Evolutionary conservation across 352 stramenopile genomes (phyloP).

Genomic region (Plasmopara muralis): DNA sequence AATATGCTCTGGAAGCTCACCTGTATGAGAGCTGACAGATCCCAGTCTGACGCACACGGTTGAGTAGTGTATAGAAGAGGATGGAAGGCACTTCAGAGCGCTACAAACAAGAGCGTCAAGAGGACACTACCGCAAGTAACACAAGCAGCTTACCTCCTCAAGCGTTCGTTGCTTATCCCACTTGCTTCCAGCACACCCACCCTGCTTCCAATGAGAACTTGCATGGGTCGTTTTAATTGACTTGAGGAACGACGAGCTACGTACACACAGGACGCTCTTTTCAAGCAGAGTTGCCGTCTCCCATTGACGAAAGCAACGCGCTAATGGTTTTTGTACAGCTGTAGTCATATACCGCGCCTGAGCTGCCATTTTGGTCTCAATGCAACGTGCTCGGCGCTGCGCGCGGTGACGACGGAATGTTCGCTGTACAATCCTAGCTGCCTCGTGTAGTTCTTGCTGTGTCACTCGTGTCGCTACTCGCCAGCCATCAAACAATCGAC

Average conservation of each 20-base stretch:
- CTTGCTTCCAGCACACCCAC: constrained; percentile 8
- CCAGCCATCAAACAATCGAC: constrained; percentile 26
- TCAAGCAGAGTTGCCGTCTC: constrained; percentile 39
- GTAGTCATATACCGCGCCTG: constrained; percentile 38
- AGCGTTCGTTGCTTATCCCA: constrained; percentile 25
- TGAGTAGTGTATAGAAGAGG: constrained; percentile 68
- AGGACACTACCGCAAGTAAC: constrained; percentile 2
- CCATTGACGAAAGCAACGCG: constrained; percentile 56
- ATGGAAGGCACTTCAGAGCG: constrained; percentile 51
- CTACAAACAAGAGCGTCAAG: constrained; percentile 15
- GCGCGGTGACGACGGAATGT: constrained; percentile 37
- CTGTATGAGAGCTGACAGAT: constrained; percentile 58
- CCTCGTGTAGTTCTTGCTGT: constrained; percentile 16
- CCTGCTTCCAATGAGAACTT: constrained; percentile 11
- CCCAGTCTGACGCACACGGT: constrained; percentile 52
- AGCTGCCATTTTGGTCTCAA: constrained; percentile 45
- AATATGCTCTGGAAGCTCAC: constrained; percentile 14
- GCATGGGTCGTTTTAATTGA: constrained; percentile 17
- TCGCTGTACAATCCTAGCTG: constrained; percentile 42
- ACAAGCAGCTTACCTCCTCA: constrained; percentile 39
- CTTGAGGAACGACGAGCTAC: constrained; percentile 23
- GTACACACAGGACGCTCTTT: constrained; percentile 35
- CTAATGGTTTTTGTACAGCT: constrained; percentile 45
- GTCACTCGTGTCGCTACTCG: constrained; percentile 5
- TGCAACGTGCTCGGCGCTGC: constrained; percentile 30